A percentile compares a stretch with the other conserved stretches of the same genome.
Conservation (phyloP, 345 rosid genomes). For the Melaleuca alternifolia region DNA sequence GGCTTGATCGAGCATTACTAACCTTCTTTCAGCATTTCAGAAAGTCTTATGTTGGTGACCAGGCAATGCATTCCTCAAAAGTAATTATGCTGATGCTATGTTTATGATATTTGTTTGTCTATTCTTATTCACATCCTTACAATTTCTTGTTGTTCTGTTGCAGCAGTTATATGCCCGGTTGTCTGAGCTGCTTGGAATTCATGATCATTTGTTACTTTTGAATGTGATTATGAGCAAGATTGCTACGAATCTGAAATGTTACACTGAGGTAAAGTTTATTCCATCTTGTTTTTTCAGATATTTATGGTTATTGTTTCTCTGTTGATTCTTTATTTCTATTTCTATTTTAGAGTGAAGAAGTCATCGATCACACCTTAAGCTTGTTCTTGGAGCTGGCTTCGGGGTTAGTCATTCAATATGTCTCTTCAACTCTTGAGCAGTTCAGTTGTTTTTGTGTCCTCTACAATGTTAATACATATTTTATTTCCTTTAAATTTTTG, state of each 20-base stretch:
- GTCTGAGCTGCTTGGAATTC: slow-evolving; percentile 88
- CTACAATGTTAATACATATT: background rate
- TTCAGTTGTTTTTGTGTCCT: background rate
- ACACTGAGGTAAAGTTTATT: slow-evolving; percentile 50
- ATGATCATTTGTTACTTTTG: slow-evolving; percentile 80
- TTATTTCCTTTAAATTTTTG: background rate
- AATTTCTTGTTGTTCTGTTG: slow-evolving; percentile 30
- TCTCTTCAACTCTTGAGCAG: background rate
- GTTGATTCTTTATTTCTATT: slow-evolving; percentile 1
- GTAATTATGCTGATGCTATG: slow-evolving; percentile 25
- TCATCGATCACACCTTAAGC: slow-evolving; percentile 89
- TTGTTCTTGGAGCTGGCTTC: slow-evolving; percentile 93
- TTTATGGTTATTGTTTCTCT: background rate
- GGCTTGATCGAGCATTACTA: slow-evolving; percentile 98
- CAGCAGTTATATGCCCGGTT: slow-evolving; percentile 95
- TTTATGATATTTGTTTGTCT: background rate
- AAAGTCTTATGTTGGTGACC: slow-evolving; percentile 98
- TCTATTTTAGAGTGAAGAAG: slow-evolving; percentile 71
- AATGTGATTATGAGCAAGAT: slow-evolving; percentile 94
- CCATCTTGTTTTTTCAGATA: background rate
- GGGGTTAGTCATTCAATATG: slow-evolving; percentile 41
- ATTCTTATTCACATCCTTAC: slow-evolving; percentile 6
- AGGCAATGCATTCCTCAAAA: slow-evolving; percentile 98
- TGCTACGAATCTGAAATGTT: slow-evolving; percentile 90
- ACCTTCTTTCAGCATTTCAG: slow-evolving; percentile 96